Percentiles rank a stretch among this genome's conserved stretches.
phyloP scores from a whole-genome alignment of 2,329 filamentous ascomycete species.

The Trichoderma koningiopsis region DNA sequence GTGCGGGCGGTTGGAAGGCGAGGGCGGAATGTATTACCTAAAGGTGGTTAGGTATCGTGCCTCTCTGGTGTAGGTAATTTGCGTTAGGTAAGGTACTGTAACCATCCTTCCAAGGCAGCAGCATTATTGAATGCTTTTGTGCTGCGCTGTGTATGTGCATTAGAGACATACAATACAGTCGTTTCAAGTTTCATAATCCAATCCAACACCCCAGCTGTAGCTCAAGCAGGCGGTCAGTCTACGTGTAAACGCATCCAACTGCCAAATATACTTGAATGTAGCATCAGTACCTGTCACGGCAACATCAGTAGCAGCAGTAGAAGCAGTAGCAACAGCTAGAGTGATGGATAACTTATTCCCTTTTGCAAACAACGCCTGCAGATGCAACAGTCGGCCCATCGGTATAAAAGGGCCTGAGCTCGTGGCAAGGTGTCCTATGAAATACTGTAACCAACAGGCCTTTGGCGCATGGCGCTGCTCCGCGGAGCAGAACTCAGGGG shows the following conservation, averaged over 20 bases:
- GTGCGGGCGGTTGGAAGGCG: not conserved
- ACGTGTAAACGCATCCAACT: no score
- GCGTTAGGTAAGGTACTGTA: not conserved
- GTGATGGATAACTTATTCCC: not conserved
- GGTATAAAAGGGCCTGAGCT: not conserved
- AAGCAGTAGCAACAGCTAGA: no score
- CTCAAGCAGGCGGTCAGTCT: no score
- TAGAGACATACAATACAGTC: not conserved
- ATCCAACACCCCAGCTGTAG: no score
- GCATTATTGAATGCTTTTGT: not conserved
- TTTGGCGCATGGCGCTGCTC: slow-evolving; percentile 1
- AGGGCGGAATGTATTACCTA: not conserved
- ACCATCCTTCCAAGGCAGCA: slow-evolving; percentile 1
- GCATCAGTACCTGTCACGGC: no score
- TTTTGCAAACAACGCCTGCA: not conserved
- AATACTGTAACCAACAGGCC: slow-evolving; percentile 12
- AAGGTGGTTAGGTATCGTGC: not conserved
- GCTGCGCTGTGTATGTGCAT: not conserved
- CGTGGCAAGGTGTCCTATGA: not conserved
- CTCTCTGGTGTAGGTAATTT: not conserved
- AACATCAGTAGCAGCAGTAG: no score
- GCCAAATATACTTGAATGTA: no score
- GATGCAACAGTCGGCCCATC: slow-evolving; percentile 7
- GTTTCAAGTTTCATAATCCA: no score
- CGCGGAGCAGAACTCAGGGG: slow-evolving; percentile 15